Percentiles rank a stretch among this genome's conserved stretches.
Conservation (phyloP, 805 yeast genomes). For the Metschnikowia picachoensis region DNA sequence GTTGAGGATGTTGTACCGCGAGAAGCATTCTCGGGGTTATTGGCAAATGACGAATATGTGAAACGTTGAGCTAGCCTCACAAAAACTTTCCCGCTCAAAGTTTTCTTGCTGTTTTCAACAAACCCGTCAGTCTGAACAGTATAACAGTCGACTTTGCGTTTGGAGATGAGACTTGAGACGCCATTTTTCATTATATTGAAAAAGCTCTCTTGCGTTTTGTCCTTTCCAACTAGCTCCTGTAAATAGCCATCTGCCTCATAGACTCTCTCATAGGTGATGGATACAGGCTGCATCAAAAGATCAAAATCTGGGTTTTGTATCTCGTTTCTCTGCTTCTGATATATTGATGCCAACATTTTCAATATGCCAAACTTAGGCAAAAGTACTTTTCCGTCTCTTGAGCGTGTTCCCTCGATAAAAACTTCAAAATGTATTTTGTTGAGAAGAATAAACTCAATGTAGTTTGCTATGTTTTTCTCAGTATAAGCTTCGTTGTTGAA, state of each 20-base stretch:
- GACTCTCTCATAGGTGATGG: slow-evolving; percentile 58
- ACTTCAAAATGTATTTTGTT: slow-evolving; percentile 54
- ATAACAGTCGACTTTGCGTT: slow-evolving; percentile 3
- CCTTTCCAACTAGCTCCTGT: slow-evolving; percentile 53
- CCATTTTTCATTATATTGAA: slow-evolving; percentile 35
- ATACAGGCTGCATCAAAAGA: slow-evolving; percentile 46
- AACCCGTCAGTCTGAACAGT: slow-evolving; percentile 20
- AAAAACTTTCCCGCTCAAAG: slow-evolving; percentile 36
- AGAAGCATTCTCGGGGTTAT: slow-evolving; percentile 14
- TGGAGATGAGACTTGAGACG: slow-evolving; percentile 25
- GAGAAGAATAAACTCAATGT: slow-evolving; percentile 45
- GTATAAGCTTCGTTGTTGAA: slow-evolving; percentile 42
- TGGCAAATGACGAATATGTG: slow-evolving; percentile 26
- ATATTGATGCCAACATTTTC: slow-evolving; percentile 47
- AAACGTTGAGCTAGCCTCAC: slow-evolving; percentile 34
- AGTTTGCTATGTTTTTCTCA: slow-evolving; percentile 44
- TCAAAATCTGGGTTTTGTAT: slow-evolving; percentile 25
- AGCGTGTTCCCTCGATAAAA: slow-evolving; percentile 64
- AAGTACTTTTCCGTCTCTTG: slow-evolving; percentile 60
- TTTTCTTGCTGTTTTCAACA: slow-evolving; percentile 26
- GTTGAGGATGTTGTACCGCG: slow-evolving; percentile 9
- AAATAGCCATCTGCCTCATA: slow-evolving; percentile 54
- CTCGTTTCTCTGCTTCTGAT: slow-evolving; percentile 33
- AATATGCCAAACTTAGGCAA: slow-evolving; percentile 61
- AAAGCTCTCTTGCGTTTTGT: slow-evolving; percentile 52